A percentile compares a stretch with the other conserved stretches of the same genome.
phyloP scores from a whole-genome alignment of 768 basidiomycete species.

The Auriscalpium orientale region DNA sequence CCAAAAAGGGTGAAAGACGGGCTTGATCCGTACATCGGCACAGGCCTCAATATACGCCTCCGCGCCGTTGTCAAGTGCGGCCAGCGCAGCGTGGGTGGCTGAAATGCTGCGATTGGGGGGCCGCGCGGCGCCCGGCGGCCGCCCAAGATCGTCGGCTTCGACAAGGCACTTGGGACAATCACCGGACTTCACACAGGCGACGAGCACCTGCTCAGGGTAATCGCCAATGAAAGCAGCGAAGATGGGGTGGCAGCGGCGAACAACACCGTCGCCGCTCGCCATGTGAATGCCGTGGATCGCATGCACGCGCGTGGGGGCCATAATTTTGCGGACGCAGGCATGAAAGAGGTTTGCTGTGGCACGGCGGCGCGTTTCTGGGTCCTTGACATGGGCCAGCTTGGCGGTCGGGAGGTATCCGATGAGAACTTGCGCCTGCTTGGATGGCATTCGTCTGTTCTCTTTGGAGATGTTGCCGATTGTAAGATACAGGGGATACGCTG shows the following conservation, averaged over 20 bases:
- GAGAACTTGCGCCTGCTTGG: slow-evolving; percentile 23
- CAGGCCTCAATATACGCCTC: no score
- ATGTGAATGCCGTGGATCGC: slow-evolving; percentile 17
- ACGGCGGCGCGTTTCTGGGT: slow-evolving; percentile 13
- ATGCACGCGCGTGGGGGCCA: slow-evolving; percentile 25
- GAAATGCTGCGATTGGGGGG: no score
- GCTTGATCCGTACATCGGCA: no score
- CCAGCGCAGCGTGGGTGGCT: no score
- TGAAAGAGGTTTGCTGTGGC: slow-evolving; percentile 28
- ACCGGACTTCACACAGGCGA: slow-evolving; percentile 16
- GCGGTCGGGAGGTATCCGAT: slow-evolving; percentile 33
- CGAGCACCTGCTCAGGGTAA: slow-evolving; percentile 5
- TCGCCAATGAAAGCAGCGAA: not conserved
- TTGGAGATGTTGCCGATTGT: slow-evolving; percentile 38
- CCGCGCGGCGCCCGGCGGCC: no score
- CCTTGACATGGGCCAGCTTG: slow-evolving; percentile 23
- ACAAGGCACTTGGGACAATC: no score
- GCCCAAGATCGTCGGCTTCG: no score
- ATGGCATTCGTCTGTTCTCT: slow-evolving; percentile 29
- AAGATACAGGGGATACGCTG: slow-evolving; percentile 38
- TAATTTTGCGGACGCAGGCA: slow-evolving; percentile 25
- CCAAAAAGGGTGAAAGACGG: no score
- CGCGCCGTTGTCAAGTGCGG: no score
- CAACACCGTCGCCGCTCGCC: not conserved
- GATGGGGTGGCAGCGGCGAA: not conserved